Conservation (phyloP, 1,284 basidiomycete species). For the Trichosporon sp. region DNA sequence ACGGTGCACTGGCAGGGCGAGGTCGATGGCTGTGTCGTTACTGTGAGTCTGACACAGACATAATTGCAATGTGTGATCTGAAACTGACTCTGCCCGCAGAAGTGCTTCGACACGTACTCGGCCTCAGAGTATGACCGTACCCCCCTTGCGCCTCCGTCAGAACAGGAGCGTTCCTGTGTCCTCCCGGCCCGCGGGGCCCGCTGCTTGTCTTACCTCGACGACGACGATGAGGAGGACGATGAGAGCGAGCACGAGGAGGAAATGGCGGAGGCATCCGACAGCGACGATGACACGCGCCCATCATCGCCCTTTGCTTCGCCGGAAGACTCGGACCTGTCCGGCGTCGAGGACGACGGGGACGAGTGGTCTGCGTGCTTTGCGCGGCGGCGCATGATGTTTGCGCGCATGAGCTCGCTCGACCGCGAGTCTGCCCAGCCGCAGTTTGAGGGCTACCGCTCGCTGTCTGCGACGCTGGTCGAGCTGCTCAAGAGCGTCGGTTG, state of each 20-base stretch:
- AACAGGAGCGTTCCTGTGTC: conserved; percentile 45
- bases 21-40: conserved; percentile 32
- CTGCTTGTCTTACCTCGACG: conserved; percentile 23
- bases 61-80: background rate
- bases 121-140: conserved; percentile 50
- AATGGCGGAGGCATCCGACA: conserved; percentile 11
- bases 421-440: conserved; percentile 28
- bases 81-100: conserved; percentile 24
- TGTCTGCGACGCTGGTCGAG: conserved; percentile 38
- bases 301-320: conserved; percentile 22
- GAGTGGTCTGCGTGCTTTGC: conserved; percentile 45
- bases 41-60: conserved; percentile 32
- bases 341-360: conserved; percentile 15
- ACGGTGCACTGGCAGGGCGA: conserved; percentile 43
- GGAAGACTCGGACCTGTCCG: conserved; percentile 16
- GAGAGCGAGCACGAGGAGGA: conserved; percentile 19
- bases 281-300: background rate
- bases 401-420: conserved; percentile 26
- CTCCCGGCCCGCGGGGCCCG: conserved; percentile 47
- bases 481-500: conserved; percentile 28
- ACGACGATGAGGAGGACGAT: conserved; percentile 22
- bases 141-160: conserved; percentile 49
- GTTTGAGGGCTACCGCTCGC: conserved; percentile 44
- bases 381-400: conserved; percentile 45
- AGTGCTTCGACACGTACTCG: conserved; percentile 46